Percentiles rank a stretch among this genome's conserved stretches.
phyloP scores from a whole-genome alignment of 176 grass and related monocot genomes.

The Tillandsia fasciculata region DNA sequence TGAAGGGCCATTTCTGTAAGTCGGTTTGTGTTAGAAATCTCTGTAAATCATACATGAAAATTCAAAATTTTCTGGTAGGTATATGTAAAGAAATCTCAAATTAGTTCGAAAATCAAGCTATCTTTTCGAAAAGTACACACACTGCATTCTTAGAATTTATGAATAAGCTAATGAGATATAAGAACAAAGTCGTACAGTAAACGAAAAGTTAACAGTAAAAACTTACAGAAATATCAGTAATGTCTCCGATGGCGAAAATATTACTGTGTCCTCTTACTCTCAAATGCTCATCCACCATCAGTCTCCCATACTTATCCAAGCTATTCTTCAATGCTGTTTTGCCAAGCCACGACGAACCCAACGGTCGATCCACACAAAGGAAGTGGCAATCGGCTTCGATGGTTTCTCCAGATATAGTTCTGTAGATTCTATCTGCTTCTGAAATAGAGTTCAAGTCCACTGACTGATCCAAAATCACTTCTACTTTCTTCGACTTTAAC shows the following conservation, averaged over 20 bases:
- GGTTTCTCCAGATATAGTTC: slow-evolving; percentile 18
- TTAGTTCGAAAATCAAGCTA: no score
- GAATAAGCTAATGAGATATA: no score
- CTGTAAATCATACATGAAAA: neutral
- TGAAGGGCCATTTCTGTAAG: no score
- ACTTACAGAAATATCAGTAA: slow-evolving; percentile 75
- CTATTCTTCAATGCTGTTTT: slow-evolving; percentile 61
- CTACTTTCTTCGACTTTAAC: slow-evolving; percentile 29
- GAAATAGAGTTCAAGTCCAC: slow-evolving; percentile 27
- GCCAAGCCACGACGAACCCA: slow-evolving; percentile 58
- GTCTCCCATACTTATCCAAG: slow-evolving; percentile 59
- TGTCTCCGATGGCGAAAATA: slow-evolving; percentile 81
- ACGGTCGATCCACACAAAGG: slow-evolving; percentile 27
- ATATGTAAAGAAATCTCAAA: no score
- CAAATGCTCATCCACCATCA: slow-evolving; percentile 72
- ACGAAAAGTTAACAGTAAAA: neutral
- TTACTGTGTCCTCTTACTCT: slow-evolving; percentile 67
- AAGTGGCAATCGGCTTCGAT: slow-evolving; percentile 38
- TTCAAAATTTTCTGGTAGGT: neutral
- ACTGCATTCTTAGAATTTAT: no score
- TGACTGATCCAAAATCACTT: slow-evolving; percentile 36
- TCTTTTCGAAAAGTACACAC: no score
- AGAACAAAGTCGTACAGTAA: no score
- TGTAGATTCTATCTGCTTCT: slow-evolving; percentile 13
- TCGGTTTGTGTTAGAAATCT: no score